These are phyloP conservation scores for Astrothelium subdiscretum DNA, from an alignment of 495 filamentous ascomycete genomes.

Conservation along the genomic window DNA sequence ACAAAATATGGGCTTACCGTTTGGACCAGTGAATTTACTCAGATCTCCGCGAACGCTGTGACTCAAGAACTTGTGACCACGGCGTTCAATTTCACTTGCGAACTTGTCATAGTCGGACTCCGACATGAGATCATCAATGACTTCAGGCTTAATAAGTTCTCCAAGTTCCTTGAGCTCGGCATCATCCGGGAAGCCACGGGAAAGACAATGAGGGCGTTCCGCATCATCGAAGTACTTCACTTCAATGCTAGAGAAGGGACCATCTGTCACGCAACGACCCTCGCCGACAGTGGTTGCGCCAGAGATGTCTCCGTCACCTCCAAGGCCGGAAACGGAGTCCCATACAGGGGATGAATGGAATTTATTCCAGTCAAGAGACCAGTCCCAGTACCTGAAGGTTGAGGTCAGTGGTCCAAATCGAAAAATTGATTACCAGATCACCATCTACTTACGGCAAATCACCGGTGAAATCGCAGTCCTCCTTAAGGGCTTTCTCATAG, in stretches of 20 bases:
- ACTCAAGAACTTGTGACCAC: background rate
- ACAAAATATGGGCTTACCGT: background rate
- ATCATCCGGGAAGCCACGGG: slow-evolving; percentile 8
- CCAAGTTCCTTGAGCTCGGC: background rate
- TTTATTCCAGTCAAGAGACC: slow-evolving; percentile 8
- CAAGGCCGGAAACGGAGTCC: slow-evolving; percentile 4
- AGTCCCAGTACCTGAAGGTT: slow-evolving; percentile 11
- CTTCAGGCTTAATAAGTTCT: background rate
- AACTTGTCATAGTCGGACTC: background rate
- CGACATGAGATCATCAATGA: background rate
- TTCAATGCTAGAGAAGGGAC: slow-evolving; percentile 13
- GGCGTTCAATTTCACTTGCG: background rate
- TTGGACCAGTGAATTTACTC: background rate
- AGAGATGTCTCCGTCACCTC: slow-evolving; percentile 7
- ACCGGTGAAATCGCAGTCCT: slow-evolving; percentile 26
- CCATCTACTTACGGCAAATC: slow-evolving; percentile 30
- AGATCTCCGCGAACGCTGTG: background rate
- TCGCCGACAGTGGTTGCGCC: slow-evolving; percentile 13
- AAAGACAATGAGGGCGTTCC: slow-evolving; percentile 16
- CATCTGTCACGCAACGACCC: slow-evolving; percentile 15
- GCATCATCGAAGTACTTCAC: slow-evolving; percentile 11
- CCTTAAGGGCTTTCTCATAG: slow-evolving; percentile 9
- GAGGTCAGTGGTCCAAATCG: too few species aligned
- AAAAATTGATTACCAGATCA: background rate
- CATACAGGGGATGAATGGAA: slow-evolving; percentile 5